Evolutionary conservation across 1,284 basidiomycete genomes (phyloP), one percentile per base, ranked within the genome.

Genomic region (Ganoderma multipileum): DNA sequence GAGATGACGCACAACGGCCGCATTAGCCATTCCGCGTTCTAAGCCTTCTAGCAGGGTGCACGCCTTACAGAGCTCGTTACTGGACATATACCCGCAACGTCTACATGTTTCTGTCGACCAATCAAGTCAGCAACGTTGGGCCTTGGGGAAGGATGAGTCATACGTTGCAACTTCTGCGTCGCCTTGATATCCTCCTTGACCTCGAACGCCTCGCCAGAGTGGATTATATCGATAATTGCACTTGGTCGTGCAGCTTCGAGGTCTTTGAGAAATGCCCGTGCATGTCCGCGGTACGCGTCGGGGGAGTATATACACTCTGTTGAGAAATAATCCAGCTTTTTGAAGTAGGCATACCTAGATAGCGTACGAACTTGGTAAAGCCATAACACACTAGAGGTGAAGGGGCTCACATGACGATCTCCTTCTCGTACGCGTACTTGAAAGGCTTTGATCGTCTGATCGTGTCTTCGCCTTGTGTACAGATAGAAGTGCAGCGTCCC

Each of bases 261-360:
- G 73, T 99, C 96, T 80, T 99, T 99, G 55, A 99, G 87, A 76
- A 99, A 98, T 0, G 91, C 91, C 57, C 97, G 86, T 0, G 98
- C 97, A 78, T 99, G 96, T 0, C 98, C 98, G 23, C 97, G 92
- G 79, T 99, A 99, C 2, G 97, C 98, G 75, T 97, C 95, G 4
- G 98, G 98, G 3, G 96, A 98, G 81, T 99, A 99, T 76, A 99
- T 99, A 80, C 97, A 99, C 79, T 99, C 97, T 5, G 98, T 99
- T 1, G 96, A 98, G 81, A 99, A 99, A 81, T 99, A 99, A 77
- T 98, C 97, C 42, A 99, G 86, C 81, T 95, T 96, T 82, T 98
- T 98, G 84, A 98, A 98, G 82, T 98, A 98, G 12, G 97, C 97
- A 79, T 98, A 98, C 93, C 95, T 96, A 71, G 30, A 33, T 9